phyloP scores from a whole-genome alignment of 208 protist genomes.

The Cochliopodium minus region DNA sequence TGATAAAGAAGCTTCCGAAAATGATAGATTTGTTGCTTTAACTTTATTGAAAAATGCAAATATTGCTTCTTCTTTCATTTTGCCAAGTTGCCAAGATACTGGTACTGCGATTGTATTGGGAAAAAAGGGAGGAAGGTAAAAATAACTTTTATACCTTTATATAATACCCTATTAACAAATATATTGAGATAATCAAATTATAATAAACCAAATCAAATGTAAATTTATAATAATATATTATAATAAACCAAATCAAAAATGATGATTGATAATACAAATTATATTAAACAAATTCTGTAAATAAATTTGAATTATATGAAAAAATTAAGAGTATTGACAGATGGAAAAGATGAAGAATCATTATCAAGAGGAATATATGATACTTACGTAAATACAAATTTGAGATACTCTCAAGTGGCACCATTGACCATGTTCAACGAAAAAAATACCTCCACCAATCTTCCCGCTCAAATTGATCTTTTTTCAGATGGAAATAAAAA shows the following conservation, averaged over 20 bases:
- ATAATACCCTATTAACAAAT: too few relatives aligned
- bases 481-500: conserved; percentile 71
- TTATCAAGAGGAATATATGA: conserved; percentile 78
- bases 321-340: conserved; percentile 76
- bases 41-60: conserved; percentile 87
- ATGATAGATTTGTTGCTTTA: conserved; percentile 85
- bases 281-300: too few relatives aligned
- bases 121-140: conserved; percentile 77
- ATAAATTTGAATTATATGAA: too few relatives aligned
- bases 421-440: conserved; percentile 83
- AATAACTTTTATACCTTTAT: too few relatives aligned
- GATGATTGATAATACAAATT: too few relatives aligned
- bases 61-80: conserved; percentile 62
- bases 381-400: conserved; percentile 72
- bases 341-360: conserved; percentile 67
- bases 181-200: too few relatives aligned
- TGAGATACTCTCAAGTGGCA: conserved; percentile 81
- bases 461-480: conserved; percentile 87
- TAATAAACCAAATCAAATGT: too few relatives aligned
- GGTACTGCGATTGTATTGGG: conserved; percentile 83
- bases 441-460: conserved; percentile 84
- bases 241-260: too few relatives aligned
- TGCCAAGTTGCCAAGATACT: conserved; percentile 83
- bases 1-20: conserved; percentile 76
- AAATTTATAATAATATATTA: too few relatives aligned